Conservation (phyloP, 192 early-diverging fungal genomes). For the Coemansia sp. region DNA sequence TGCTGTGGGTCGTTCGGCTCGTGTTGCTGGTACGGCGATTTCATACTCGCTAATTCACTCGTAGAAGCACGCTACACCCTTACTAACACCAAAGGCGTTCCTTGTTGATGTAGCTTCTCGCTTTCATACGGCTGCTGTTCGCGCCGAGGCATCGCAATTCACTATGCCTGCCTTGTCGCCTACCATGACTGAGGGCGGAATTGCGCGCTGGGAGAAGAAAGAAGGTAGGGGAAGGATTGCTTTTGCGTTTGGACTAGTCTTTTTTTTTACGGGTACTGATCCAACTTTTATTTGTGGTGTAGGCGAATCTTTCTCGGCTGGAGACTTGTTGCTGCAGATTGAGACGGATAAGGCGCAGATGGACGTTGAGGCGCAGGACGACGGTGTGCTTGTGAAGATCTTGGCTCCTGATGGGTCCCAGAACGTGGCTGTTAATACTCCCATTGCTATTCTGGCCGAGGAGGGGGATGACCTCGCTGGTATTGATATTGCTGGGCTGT, state of each 20-base stretch:
- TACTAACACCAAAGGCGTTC: not conserved
- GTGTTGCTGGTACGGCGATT: slow-evolving; percentile 28
- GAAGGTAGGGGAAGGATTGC: slow-evolving; percentile 43
- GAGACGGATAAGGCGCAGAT: slow-evolving; percentile 99
- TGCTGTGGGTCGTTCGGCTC: slow-evolving; percentile 27
- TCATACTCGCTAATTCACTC: not conserved
- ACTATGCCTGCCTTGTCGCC: slow-evolving; percentile 98
- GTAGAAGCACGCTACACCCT: not conserved
- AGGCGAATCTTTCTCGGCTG: slow-evolving; percentile 83
- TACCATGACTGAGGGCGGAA: slow-evolving; percentile 95
- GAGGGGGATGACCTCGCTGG: slow-evolving; percentile 81
- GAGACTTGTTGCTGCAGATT: slow-evolving; percentile 91
- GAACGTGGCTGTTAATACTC: slow-evolving; percentile 73
- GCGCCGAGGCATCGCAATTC: slow-evolving; percentile 56
- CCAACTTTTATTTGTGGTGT: not conserved
- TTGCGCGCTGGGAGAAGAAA: slow-evolving; percentile 92
- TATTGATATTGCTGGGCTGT: slow-evolving; percentile 65
- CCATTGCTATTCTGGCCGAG: slow-evolving; percentile 84
- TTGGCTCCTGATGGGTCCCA: slow-evolving; percentile 62
- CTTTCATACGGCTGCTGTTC: slow-evolving; percentile 54
- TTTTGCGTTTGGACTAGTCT: too few species aligned
- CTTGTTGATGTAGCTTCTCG: slow-evolving; percentile 61
- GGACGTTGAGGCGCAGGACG: slow-evolving; percentile 99
- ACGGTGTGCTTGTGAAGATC: slow-evolving; percentile 94
- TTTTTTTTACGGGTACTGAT: not conserved